phyloP scores from a whole-genome alignment of 1,139 yeast species.

The Geotrichum histeridarum region DNA sequence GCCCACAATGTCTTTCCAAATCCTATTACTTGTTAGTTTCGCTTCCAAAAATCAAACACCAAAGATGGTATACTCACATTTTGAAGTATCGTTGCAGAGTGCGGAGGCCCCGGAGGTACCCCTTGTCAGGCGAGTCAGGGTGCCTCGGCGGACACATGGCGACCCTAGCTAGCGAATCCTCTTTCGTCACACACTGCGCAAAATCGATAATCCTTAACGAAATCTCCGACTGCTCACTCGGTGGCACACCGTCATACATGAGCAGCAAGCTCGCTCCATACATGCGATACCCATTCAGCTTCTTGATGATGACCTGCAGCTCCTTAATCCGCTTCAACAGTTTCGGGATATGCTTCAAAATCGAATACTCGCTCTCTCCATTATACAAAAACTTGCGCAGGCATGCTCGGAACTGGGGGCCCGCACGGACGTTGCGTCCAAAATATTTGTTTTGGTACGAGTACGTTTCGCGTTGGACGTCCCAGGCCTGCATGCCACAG shows the following conservation, averaged over 20 bases:
- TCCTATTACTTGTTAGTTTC: slow-evolving; percentile 16
- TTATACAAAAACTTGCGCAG: slow-evolving; percentile 74
- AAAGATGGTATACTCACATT: slow-evolving; percentile 16
- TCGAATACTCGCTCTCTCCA: slow-evolving; percentile 54
- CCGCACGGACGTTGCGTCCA: slow-evolving; percentile 74
- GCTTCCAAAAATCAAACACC: background rate
- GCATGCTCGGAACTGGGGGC: slow-evolving; percentile 69
- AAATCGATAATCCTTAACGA: slow-evolving; percentile 82
- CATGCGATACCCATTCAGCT: slow-evolving; percentile 73
- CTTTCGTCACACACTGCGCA: slow-evolving; percentile 87
- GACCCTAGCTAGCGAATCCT: slow-evolving; percentile 41
- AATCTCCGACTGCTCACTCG: slow-evolving; percentile 32
- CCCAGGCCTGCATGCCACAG: slow-evolving; percentile 93
- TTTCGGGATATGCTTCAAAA: slow-evolving; percentile 63
- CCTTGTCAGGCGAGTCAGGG: slow-evolving; percentile 62
- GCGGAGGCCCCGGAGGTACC: slow-evolving; percentile 75
- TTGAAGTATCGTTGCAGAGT: slow-evolving; percentile 60
- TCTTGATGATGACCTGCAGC: slow-evolving; percentile 50
- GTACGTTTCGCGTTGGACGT: slow-evolving; percentile 44
- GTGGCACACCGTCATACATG: slow-evolving; percentile 70
- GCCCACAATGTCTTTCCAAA: slow-evolving; percentile 29
- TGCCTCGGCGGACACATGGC: slow-evolving; percentile 66
- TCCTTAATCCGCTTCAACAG: slow-evolving; percentile 57
- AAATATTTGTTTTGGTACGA: slow-evolving; percentile 83
- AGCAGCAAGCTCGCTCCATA: slow-evolving; percentile 86